Conservation (phyloP, 176 grass and related monocot species). For the Bromus sterilis region DNA sequence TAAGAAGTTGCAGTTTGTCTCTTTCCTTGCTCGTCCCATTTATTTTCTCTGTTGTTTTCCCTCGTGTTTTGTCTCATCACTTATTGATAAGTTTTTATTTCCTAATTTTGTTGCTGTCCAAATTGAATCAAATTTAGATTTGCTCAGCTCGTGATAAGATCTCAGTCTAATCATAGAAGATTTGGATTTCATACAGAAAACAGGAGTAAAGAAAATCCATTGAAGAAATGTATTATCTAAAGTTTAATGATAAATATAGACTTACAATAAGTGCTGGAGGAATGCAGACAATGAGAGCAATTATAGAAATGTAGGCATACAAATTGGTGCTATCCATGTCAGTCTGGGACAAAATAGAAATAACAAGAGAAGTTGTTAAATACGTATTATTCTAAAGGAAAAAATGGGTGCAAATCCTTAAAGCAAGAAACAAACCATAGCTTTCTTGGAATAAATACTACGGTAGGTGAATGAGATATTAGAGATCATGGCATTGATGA, state of each 20-base stretch:
- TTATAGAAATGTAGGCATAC: conserved; percentile 89
- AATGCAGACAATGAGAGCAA: conserved; percentile 88
- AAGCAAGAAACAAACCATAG: conserved; percentile 61
- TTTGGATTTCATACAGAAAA: background rate
- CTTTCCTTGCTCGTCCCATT: background rate
- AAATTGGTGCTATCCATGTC: conserved; percentile 95
- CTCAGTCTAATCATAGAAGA: background rate
- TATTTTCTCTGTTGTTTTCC: background rate
- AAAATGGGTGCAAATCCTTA: conserved; percentile 11
- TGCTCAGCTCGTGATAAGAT: background rate
- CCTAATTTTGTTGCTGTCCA: background rate
- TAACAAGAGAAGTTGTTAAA: background rate
- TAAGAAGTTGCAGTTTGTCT: background rate
- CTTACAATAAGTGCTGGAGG: conserved; percentile 89
- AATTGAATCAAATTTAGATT: background rate
- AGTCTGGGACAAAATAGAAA: conserved; percentile 47
- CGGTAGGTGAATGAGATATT: conserved; percentile 96
- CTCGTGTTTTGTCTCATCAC: background rate
- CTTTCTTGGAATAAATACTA: conserved; percentile 94
- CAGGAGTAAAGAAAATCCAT: background rate
- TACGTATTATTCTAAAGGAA: background rate
- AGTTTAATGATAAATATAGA: background rate
- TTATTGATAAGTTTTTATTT: background rate
- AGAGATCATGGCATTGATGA: conserved; percentile 93
- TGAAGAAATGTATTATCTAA: conserved; percentile 11